Base-by-base conservation (phyloP, 2,329 filamentous ascomycete genomes). In the Fusarium haematococcum region DNA sequence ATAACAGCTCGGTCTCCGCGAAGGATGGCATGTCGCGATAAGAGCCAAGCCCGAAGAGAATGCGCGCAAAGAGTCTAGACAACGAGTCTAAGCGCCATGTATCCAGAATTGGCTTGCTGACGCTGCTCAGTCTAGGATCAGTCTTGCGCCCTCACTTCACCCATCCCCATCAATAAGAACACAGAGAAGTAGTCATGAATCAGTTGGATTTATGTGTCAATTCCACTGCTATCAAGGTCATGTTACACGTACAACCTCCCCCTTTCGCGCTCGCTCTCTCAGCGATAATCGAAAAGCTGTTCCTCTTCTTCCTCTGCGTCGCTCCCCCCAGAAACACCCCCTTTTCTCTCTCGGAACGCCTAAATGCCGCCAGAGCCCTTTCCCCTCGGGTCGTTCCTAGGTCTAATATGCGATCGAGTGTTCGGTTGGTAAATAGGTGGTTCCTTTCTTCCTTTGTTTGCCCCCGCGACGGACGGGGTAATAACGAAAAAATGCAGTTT, bases 241-340 rank as follows among this genome's bases (percentile, higher is more conserved):
- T 76, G 74, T 68, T 78, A 76, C 70, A 77, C 76, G 70, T 78
- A 77, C 76, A 76, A 75, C 74, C 72, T 77, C 70, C 67, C 52
- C 62, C 45, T 52, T 70, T 63, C 57, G 33, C 61, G 58, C 63
- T 37, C 63, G 57, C 54, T 48, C 60, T 59, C 43, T 60, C 62
- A 70, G 48, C 48, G 27, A 14, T 48, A 25, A 23, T 48, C 43
- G 30, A 32, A 16, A 27, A 63, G 35, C 67, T 56, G 52, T 65
- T 67, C 62, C 66, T 65, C 60, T 71, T 60, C 32, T 54, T 50
- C 43, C 59, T 68, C 33, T 65, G 33, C 73, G 45, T 65, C 65
- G 66, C 50, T 63, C n/a, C n/a, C 16, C 52, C 54, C 45, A 33
- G 41, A 61, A 63, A 69, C 25, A 56, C 30, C 20, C 54, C 52